Evolutionary conservation across 2,329 filamentous ascomycete species (phyloP).

Genomic region (Scortechinia acanthostroma): DNA sequence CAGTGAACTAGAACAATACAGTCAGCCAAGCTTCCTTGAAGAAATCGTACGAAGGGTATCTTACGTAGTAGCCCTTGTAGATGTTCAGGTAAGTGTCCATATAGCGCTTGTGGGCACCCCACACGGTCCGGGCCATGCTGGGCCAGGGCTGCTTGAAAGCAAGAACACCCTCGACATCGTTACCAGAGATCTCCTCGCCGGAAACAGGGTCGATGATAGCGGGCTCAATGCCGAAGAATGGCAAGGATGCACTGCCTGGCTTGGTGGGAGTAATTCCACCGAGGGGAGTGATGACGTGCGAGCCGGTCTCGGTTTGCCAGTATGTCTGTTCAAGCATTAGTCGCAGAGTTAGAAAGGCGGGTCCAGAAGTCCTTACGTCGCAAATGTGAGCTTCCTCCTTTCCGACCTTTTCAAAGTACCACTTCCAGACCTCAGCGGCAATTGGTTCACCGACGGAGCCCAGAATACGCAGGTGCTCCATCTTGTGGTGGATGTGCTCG

Average conservation of each 20-base stretch:
- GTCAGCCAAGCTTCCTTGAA: conserved; percentile 5
- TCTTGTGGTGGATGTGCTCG: conserved; percentile 80
- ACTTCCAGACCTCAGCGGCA: conserved; percentile 97
- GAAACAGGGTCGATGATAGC: conserved; percentile 95
- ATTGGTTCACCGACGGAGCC: conserved; percentile 97
- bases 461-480: conserved; percentile 82
- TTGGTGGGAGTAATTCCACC: conserved; percentile 93
- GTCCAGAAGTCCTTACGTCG: conserved; percentile 63
- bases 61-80: conserved; percentile 95
- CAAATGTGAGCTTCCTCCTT: conserved; percentile 89
- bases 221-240: conserved; percentile 97
- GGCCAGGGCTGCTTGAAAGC: conserved; percentile 98
- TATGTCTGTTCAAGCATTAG: conserved; percentile 64
- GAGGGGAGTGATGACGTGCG: conserved; percentile 87
- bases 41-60: conserved; percentile 21
- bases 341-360: background rate
- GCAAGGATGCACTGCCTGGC: conserved; percentile 88
- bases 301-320: conserved; percentile 99
- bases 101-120: conserved; percentile 94
- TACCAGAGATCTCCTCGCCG: conserved; percentile 85
- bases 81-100: conserved; percentile 98
- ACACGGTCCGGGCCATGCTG: conserved; percentile 96
- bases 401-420: conserved; percentile 94
- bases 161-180: conserved; percentile 93
- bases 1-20: conserved; percentile 59